Conservation (phyloP, 1,284 basidiomycete genomes). For the Blastosporella zonata region DNA sequence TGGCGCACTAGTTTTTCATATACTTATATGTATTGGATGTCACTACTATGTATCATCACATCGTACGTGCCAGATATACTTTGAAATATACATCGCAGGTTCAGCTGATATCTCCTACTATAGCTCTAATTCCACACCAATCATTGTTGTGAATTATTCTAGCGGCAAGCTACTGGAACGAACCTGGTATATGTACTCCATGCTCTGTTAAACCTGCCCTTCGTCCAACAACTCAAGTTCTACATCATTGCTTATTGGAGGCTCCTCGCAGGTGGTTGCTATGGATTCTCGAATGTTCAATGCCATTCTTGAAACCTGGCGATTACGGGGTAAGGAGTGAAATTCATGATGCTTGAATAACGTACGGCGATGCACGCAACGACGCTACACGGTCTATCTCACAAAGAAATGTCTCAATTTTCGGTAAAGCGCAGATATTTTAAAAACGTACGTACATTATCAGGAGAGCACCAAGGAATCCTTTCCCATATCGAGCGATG, state of each 20-base stretch:
- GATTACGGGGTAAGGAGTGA: neutral
- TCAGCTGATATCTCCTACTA: too few relatives aligned
- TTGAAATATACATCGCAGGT: too few relatives aligned
- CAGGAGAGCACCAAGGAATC: neutral
- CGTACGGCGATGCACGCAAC: conserved; percentile 23
- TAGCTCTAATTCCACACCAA: too few relatives aligned
- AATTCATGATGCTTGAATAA: neutral
- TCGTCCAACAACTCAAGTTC: neutral
- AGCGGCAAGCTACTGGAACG: too few relatives aligned
- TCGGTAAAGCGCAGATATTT: neutral
- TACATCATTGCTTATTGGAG: neutral
- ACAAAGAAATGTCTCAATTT: too few relatives aligned
- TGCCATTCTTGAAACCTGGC: neutral
- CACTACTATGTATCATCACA: too few relatives aligned
- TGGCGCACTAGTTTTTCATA: too few relatives aligned
- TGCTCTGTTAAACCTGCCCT: neutral
- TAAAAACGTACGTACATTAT: conserved; percentile 1
- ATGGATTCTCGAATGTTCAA: conserved; percentile 1
- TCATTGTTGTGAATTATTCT: too few relatives aligned
- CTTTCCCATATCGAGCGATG: conserved; percentile 2
- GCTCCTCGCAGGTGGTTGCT: neutral
- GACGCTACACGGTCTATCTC: conserved; percentile 19
- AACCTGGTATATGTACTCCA: too few relatives aligned
- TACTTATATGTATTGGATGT: too few relatives aligned
- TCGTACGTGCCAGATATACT: too few relatives aligned